Percentiles rank a stretch among this genome's conserved stretches.
Evolutionary conservation across 2,329 filamentous ascomycete genomes (phyloP).

Genomic region (Fusarium pseudoanthophilum): DNA sequence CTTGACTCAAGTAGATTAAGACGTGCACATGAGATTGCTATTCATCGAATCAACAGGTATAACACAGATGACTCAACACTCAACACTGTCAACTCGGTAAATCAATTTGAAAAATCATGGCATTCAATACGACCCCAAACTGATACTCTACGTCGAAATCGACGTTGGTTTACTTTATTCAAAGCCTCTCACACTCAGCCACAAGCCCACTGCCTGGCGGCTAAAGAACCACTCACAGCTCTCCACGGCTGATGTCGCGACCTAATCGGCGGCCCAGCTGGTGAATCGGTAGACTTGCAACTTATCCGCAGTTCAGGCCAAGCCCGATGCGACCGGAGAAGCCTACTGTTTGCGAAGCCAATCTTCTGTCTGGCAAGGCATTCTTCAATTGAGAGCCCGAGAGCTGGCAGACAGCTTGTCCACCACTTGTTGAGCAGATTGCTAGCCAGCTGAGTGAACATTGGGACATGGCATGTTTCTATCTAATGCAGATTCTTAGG

Average conservation of each 20-base stretch:
- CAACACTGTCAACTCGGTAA: not conserved
- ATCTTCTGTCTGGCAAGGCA: constrained; percentile 30
- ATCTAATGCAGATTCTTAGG: not conserved
- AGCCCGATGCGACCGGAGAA: constrained; percentile 22
- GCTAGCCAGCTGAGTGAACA: not conserved
- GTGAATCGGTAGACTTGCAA: constrained; percentile 8
- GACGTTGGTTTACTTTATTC: constrained; percentile 32
- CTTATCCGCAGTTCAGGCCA: constrained; percentile 11
- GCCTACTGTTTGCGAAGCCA: constrained; percentile 7
- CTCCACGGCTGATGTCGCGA: constrained; percentile 28
- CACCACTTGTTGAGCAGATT: not conserved
- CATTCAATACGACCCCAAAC: not conserved
- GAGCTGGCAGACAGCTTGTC: not conserved
- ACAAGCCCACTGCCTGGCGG: constrained; percentile 35
- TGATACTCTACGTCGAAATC: not conserved
- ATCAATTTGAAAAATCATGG: not conserved
- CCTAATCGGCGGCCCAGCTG: constrained; percentile 22
- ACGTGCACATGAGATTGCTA: not conserved
- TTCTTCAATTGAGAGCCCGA: constrained; percentile 29
- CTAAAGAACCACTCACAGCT: constrained; percentile 38
- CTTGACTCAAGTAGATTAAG: not conserved
- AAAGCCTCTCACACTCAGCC: constrained; percentile 41
- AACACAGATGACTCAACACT: not conserved
- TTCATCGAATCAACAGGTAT: not conserved
- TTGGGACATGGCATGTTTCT: not conserved